phyloP scores from a whole-genome alignment of 805 yeast species.

The Phaffomyces opuntiae region DNA sequence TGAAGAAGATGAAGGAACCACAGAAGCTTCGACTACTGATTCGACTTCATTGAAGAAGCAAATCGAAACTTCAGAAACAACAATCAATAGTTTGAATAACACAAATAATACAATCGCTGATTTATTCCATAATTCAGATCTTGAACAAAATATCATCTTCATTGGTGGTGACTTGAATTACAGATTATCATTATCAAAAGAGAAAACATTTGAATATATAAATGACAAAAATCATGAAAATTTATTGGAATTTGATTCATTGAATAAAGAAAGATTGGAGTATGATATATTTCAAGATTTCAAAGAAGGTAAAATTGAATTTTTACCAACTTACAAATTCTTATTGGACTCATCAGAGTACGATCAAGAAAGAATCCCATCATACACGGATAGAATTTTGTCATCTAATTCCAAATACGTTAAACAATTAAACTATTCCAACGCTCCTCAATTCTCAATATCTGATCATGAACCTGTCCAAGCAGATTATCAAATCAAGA shows the following conservation, averaged over 20 bases:
- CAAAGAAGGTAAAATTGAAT: slow-evolving; percentile 38
- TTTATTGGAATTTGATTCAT: slow-evolving; percentile 38
- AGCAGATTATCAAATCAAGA: slow-evolving; percentile 26
- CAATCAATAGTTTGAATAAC: background rate
- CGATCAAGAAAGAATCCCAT: slow-evolving; percentile 38
- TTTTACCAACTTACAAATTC: slow-evolving; percentile 51
- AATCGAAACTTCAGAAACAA: slow-evolving; percentile 1
- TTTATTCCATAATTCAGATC: background rate
- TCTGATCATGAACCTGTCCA: slow-evolving; percentile 56
- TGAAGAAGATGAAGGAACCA: slow-evolving; percentile 1
- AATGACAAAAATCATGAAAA: slow-evolving; percentile 25
- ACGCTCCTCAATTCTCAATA: slow-evolving; percentile 18
- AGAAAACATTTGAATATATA: slow-evolving; percentile 24
- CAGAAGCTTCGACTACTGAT: background rate
- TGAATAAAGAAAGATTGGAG: slow-evolving; percentile 31
- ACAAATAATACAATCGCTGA: background rate
- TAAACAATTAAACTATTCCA: slow-evolving; percentile 17
- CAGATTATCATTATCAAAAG: slow-evolving; percentile 29
- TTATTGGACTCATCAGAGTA: slow-evolving; percentile 16
- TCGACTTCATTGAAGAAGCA: background rate
- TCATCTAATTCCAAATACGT: slow-evolving; percentile 28
- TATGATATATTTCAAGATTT: slow-evolving; percentile 28
- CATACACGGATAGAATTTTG: slow-evolving; percentile 54
- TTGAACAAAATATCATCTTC: slow-evolving; percentile 21
- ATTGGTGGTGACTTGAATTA: slow-evolving; percentile 52